These are phyloP conservation scores for Ganoderma meredithae DNA, from an alignment of 1,284 basidiomycete genomes.

Conservation along the genomic window DNA sequence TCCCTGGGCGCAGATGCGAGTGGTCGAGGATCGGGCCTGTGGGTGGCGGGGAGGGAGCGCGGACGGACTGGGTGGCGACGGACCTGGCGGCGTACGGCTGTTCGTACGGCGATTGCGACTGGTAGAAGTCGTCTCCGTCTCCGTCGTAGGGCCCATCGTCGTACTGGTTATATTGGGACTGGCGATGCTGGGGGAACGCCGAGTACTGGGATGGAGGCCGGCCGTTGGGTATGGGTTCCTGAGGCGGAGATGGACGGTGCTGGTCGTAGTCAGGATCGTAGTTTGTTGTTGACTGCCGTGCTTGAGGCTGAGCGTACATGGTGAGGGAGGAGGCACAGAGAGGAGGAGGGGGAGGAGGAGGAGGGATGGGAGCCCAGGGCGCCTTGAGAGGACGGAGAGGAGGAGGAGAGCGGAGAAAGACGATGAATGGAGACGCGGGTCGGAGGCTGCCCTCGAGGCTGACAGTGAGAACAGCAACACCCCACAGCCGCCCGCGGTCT, in stretches of 20 bases:
- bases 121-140: constrained; percentile 50
- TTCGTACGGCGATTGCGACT: constrained; percentile 42
- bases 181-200: constrained; percentile 33
- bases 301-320: constrained; percentile 45
- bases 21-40: constrained; percentile 84
- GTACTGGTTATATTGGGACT: constrained; percentile 40
- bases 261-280: constrained; percentile 43
- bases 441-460: constrained; percentile 9
- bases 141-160: constrained; percentile 44
- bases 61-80: constrained; percentile 48
- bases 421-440: constrained; percentile 7
- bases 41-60: constrained; percentile 63
- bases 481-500: neutral
- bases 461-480: neutral
- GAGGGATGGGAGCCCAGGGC: constrained; percentile 7
- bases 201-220: constrained; percentile 37
- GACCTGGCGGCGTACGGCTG: constrained; percentile 38
- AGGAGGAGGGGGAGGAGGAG: neutral
- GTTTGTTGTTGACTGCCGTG: constrained; percentile 46
- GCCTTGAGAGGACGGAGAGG: constrained; percentile 1
- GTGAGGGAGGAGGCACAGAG: neutral
- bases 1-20: constrained; percentile 93
- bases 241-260: constrained; percentile 29
- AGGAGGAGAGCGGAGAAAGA: constrained; percentile 14
- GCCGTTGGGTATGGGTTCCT: constrained; percentile 29